phyloP scores from a whole-genome alignment of 2,329 filamentous ascomycete species.

The Lachnellula cervina region DNA sequence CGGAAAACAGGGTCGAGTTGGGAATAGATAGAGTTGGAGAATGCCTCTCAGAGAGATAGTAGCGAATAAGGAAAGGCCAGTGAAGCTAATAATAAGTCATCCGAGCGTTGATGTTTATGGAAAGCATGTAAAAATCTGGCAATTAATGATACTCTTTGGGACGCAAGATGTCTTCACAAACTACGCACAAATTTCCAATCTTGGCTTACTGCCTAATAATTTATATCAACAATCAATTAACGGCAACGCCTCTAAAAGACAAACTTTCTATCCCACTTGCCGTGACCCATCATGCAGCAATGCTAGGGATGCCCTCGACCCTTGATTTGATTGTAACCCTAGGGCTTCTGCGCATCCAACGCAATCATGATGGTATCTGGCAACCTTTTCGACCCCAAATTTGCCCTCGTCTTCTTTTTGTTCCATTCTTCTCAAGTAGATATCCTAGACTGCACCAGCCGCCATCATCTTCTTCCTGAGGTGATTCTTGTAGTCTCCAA shows the following conservation, averaged over 20 bases:
- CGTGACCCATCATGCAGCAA: conserved; percentile 9
- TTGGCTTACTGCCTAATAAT: not conserved
- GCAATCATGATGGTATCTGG: conserved; percentile 12
- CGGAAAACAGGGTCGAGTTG: too few relatives aligned
- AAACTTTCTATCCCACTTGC: conserved; percentile 24
- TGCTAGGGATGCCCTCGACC: conserved; percentile 14
- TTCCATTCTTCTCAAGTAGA: conserved; percentile 1
- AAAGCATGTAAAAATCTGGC: too few relatives aligned
- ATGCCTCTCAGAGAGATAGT: too few relatives aligned
- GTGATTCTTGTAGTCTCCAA: conserved; percentile 96
- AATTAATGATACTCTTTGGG: too few relatives aligned
- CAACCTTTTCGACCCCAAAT: conserved; percentile 11
- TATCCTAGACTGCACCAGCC: conserved; percentile 71
- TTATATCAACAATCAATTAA: conserved; percentile 8
- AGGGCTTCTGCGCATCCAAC: conserved; percentile 15
- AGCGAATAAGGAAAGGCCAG: too few relatives aligned
- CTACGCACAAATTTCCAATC: not conserved
- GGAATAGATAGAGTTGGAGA: too few relatives aligned
- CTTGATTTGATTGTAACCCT: conserved; percentile 1
- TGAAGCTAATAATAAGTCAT: too few relatives aligned
- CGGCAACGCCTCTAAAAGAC: conserved; percentile 24
- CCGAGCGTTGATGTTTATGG: too few relatives aligned
- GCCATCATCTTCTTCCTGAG: conserved; percentile 98
- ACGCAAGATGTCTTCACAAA: not conserved
- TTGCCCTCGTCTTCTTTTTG: conserved; percentile 20